These are phyloP conservation scores for Colletotrichum ledebouriae DNA, from an alignment of 2,329 filamentous ascomycete genomes.

Conservation along the genomic window DNA sequence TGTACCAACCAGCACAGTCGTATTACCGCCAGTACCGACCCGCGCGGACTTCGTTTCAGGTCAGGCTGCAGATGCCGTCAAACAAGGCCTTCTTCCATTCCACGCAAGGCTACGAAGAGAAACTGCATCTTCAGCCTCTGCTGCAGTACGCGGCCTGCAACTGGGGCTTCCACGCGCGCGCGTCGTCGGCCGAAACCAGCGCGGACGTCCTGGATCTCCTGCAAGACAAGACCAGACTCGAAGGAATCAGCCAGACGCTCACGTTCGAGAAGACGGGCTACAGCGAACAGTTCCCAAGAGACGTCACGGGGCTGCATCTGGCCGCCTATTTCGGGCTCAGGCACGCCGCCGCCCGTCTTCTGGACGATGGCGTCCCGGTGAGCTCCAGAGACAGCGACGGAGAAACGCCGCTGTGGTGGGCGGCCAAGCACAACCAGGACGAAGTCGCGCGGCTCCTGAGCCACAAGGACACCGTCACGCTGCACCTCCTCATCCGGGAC, in stretches of 20 bases:
- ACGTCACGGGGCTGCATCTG: neutral
- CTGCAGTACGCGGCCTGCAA: neutral
- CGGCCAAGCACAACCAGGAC: neutral
- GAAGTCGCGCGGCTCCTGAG: neutral
- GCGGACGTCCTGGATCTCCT: neutral
- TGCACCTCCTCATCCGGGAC: neutral
- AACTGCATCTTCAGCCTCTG: neutral
- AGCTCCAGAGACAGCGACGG: neutral
- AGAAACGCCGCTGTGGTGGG: constrained; percentile 3
- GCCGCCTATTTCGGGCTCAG: neutral
- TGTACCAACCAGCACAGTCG: neutral
- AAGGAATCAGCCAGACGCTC: neutral
- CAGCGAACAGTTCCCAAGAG: neutral
- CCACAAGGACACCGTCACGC: neutral
- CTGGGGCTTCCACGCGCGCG: neutral
- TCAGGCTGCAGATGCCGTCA: constrained; percentile 6
- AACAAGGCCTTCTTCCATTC: neutral
- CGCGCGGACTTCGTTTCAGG: neutral
- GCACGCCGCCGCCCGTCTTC: neutral
- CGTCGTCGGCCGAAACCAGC: neutral
- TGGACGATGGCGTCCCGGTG: neutral
- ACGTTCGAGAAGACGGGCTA: neutral
- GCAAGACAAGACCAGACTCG: neutral
- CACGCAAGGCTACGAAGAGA: neutral
- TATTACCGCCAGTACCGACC: neutral